Percentiles rank a stretch among this genome's conserved stretches.
phyloP scores from a whole-genome alignment of 257 asterid genomes.

The Petunia secreta region DNA sequence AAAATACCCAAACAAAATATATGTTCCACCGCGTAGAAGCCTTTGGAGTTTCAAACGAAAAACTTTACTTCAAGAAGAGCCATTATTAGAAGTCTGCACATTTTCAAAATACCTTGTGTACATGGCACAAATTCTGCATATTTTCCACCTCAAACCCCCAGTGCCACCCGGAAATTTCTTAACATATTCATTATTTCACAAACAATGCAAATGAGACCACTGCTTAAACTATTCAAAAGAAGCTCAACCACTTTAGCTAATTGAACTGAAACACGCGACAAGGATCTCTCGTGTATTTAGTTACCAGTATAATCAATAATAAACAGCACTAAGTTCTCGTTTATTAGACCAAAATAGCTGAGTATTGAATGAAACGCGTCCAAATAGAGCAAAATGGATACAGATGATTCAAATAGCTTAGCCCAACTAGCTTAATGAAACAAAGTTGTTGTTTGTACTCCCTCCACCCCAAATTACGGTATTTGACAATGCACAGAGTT shows the following conservation, averaged over 20 bases:
- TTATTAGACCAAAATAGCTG: neutral
- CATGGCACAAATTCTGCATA: neutral
- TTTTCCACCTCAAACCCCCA: conserved; percentile 6
- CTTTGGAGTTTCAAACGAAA: neutral
- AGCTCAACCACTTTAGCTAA: conserved; percentile 2
- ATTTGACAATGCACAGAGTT: too few relatives aligned
- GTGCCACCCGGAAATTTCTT: neutral
- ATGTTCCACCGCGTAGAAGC: neutral
- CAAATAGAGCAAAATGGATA: neutral
- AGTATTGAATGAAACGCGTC: neutral
- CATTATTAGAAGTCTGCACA: neutral
- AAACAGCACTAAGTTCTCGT: neutral
- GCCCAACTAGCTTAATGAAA: neutral
- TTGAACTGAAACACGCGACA: neutral
- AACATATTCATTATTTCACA: neutral
- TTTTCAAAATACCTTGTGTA: neutral
- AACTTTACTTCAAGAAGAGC: conserved; percentile 5
- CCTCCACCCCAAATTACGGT: neutral
- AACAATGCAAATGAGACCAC: conserved; percentile 12
- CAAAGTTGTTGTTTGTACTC: neutral
- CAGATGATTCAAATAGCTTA: neutral
- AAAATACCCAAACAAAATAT: neutral
- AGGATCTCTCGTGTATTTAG: neutral
- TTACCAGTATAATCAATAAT: neutral
- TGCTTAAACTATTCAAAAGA: neutral